Conservation (phyloP, 2,329 filamentous ascomycete genomes). For the Penicillium hordei region DNA sequence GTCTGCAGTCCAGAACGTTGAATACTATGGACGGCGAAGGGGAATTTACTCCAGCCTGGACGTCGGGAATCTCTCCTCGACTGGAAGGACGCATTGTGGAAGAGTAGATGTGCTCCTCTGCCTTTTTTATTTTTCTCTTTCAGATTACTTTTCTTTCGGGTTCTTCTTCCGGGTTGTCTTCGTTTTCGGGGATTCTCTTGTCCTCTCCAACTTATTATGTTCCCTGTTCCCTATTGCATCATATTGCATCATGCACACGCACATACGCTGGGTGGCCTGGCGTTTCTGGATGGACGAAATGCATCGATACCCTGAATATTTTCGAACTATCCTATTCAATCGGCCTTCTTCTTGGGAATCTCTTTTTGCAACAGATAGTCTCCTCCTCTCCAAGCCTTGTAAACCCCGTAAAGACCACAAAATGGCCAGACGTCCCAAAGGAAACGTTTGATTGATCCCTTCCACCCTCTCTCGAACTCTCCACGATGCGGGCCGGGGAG, state of each 20-base stretch:
- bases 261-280: constrained; percentile 1
- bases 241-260: too few relatives aligned
- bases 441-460: constrained; percentile 13
- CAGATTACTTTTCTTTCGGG: neutral
- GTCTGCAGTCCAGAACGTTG: constrained; percentile 53
- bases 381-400: constrained; percentile 25
- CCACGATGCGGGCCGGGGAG: constrained; percentile 14
- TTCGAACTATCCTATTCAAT: constrained; percentile 1
- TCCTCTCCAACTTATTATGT: neutral
- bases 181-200: neutral
- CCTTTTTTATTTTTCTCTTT: neutral
- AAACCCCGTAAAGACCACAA: constrained; percentile 29
- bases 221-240: neutral
- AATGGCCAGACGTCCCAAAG: constrained; percentile 27
- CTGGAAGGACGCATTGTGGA: constrained; percentile 71
- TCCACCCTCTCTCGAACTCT: constrained; percentile 14
- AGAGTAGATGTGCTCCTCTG: constrained; percentile 13
- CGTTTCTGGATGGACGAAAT: neutral
- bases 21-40: constrained; percentile 57
- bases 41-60: constrained; percentile 69
- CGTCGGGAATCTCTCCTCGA: constrained; percentile 72
- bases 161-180: neutral
- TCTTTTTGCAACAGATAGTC: constrained; percentile 25
- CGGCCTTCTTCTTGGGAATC: constrained; percentile 4
- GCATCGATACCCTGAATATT: constrained; percentile 4